These are phyloP conservation scores for Wallemia ichthyophaga DNA, from an alignment of 1,284 basidiomycete species.

Conservation along the genomic window DNA sequence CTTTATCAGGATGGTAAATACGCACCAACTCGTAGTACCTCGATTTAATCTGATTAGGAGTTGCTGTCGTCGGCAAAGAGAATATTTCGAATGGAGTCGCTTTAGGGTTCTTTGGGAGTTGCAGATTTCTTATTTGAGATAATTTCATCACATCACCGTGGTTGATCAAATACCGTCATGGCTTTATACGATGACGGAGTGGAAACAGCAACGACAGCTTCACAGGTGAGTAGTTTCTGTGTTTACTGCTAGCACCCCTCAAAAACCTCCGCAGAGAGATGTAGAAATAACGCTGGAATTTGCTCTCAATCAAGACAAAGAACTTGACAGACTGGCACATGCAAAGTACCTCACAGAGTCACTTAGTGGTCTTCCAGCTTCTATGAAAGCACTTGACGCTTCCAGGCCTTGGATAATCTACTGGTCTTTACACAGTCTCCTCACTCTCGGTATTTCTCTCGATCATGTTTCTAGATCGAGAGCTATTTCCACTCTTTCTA, in stretches of 20 bases:
- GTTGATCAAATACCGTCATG: background rate
- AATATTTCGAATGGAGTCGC: conserved; percentile 13
- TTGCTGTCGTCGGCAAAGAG: conserved; percentile 8
- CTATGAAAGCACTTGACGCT: conserved; percentile 57
- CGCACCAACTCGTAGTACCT: conserved; percentile 13
- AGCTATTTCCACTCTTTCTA: conserved; percentile 41
- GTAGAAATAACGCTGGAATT: background rate
- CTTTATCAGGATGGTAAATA: conserved; percentile 9
- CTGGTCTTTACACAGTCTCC: conserved; percentile 60
- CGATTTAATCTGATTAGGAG: conserved; percentile 8
- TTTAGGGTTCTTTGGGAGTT: conserved; percentile 2
- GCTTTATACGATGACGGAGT: background rate
- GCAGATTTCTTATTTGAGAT: background rate
- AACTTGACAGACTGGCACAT: background rate
- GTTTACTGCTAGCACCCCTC: too few species aligned
- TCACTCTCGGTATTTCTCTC: conserved; percentile 38
- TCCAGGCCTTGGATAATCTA: conserved; percentile 75
- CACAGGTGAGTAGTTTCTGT: background rate
- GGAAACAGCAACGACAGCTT: background rate
- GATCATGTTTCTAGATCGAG: conserved; percentile 42
- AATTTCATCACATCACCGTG: background rate
- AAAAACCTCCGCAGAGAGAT: background rate
- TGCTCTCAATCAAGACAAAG: background rate
- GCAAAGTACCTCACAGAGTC: background rate
- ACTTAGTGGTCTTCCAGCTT: conserved; percentile 37